Evolutionary conservation across 139 green algal species (phyloP), one percentile per base, ranked within the genome.

Genomic region (Diplosphaera chodatii): DNA sequence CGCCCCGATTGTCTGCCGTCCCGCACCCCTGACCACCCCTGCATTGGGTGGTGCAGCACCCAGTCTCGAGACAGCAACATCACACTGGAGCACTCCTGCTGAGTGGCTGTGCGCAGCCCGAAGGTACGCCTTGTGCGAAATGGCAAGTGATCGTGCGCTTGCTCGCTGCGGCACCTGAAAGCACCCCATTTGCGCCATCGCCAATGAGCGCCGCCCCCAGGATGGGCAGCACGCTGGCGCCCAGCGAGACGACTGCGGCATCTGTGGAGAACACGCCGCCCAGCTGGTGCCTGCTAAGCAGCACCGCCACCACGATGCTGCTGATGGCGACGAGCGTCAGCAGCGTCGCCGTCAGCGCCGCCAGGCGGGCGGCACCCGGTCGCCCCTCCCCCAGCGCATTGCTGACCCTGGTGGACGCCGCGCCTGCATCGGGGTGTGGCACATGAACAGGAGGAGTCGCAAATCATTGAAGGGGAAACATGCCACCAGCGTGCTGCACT

Each of bases 151-250:
- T n/a, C n/a, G n/a, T n/a, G n/a, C n/a, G n/a, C n/a, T n/a, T n/a
- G n/a, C n/a, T n/a, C n/a, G n/a, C n/a, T n/a, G n/a, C n/a, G n/a
- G 37, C 37, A 48, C 10, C 37, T 48, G 37, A 6, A 48, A 18
- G 22, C 16, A 59, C 48, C 25, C 81, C 4, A 83, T 63, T 56
- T 89, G 77, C 33, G n/a, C 88, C 88, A 63, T 92, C 87, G n/a
- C 77, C 77, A 40, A 85, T 31, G 33, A 83, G 40, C 4, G 48
- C 55, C 8, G 32, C 28, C 1, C 69, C 34, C 59, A 90, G 63
- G 8, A 83, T 32, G 0, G 72, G 74, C 64, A 90, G 71, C 8
- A 81, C 59, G 0, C 67, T 48, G 22, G 71, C 69, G 23, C 31
- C 41, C 0, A 55, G 55, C 21, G 66, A n/a, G 2, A 78, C 41